Percentiles rank a stretch among this genome's conserved stretches.
phyloP scores from a whole-genome alignment of 257 asterid species.

The Fraxinus excelsior region DNA sequence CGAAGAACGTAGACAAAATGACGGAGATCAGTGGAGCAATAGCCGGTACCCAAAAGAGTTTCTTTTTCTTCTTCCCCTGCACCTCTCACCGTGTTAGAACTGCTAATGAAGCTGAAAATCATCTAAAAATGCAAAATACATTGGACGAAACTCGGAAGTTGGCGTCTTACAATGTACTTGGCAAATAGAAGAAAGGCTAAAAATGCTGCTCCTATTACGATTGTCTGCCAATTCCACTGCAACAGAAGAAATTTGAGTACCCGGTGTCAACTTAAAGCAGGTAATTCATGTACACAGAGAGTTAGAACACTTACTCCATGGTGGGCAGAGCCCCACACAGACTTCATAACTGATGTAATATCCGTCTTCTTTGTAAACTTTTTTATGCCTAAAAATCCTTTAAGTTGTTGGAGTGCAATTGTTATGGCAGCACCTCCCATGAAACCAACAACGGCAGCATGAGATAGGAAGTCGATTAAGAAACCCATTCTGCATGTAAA shows the following conservation, averaged over 20 bases:
- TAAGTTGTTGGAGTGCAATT: slow-evolving; percentile 88
- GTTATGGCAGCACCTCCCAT: slow-evolving; percentile 99
- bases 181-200: slow-evolving; percentile 43
- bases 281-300: not conserved
- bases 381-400: slow-evolving; percentile 80
- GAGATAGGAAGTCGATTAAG: slow-evolving; percentile 87
- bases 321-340: slow-evolving; percentile 55
- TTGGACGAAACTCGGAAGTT: not conserved
- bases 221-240: slow-evolving; percentile 60
- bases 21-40: slow-evolving; percentile 84
- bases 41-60: slow-evolving; percentile 83
- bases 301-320: slow-evolving; percentile 47
- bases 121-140: not conserved
- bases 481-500: slow-evolving; percentile 70
- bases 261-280: not conserved
- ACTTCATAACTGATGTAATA: slow-evolving; percentile 68
- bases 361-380: slow-evolving; percentile 74
- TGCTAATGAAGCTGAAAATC: not conserved
- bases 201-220: slow-evolving; percentile 46
- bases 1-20: slow-evolving; percentile 71
- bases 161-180: slow-evolving; percentile 36
- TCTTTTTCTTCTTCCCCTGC: slow-evolving; percentile 83
- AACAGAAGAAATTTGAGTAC: slow-evolving; percentile 11
- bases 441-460: slow-evolving; percentile 95
- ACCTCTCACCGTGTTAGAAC: slow-evolving; percentile 17